Base-by-base conservation (phyloP, 2,329 filamentous ascomycete species). In the Fusarium robinianum region DNA sequence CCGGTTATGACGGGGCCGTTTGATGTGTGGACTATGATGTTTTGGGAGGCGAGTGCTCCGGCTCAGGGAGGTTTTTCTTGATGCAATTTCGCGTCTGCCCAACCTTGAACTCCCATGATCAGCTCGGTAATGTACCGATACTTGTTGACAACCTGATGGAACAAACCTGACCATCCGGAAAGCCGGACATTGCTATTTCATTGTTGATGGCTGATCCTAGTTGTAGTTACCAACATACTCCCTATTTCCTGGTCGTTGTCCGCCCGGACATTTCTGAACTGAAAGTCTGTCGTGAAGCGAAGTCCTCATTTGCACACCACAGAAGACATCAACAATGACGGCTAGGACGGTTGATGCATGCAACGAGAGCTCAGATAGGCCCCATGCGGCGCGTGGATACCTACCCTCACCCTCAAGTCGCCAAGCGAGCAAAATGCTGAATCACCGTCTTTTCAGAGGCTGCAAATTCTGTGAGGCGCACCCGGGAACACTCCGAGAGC, bases 101-200 rank as follows among this genome's bases (percentile, higher is more conserved):
- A 54, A 46, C 22, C 54, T 14, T 31, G n/a, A 44, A 56, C 40
- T 41, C 30, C 40, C 29, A 44, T 37, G 32, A 45, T 55, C 15
- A 45, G 35, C 31, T 54, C 49, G 41, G 49, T n/a, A 37, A 60
- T 48, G 57, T 60, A 60, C 57, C 52, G 51, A 56, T 60, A 60
- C 49, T 34, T 49, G 45, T 37, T n/a, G n/a, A n/a, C n/a, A n/a
- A n/a, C n/a, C n/a, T n/a, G n/a, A n/a, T n/a, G n/a, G n/a, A n/a
- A n/a, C n/a, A n/a, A n/a, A n/a, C n/a, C n/a, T n/a, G n/a, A n/a
- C n/a, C n/a, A n/a, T 60, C 57, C 57, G 57, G 29, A 37, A 47
- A 43, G 27, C 49, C 54, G 49, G 55, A 27, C 26, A 17, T 38
- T 43, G 36, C 35, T 26, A 32, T 39, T 42, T 38, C 24, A 32